Conservation (phyloP, 2,329 filamentous ascomycete species). For the Helicocarpus griseus region DNA sequence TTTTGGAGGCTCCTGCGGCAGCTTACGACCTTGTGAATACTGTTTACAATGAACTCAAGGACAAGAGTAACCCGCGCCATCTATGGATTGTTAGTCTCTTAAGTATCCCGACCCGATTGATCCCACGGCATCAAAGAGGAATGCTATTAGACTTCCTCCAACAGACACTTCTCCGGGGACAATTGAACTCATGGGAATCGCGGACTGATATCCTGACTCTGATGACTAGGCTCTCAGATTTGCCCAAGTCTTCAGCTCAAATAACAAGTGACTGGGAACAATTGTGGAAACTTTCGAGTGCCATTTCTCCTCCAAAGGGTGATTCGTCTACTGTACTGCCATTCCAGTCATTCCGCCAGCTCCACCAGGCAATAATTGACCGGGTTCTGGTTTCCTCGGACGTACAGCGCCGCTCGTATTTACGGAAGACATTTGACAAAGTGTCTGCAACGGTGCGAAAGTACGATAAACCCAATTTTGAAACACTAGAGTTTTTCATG, state of each 20-base stretch:
- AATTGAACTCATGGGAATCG: slow-evolving; percentile 17
- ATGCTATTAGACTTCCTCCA: slow-evolving; percentile 26
- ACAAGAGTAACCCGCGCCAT: slow-evolving; percentile 18
- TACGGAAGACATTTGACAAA: slow-evolving; percentile 26
- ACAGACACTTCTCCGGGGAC: slow-evolving; percentile 19
- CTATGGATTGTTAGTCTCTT: slow-evolving; percentile 28
- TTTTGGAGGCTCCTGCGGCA: slow-evolving; percentile 24
- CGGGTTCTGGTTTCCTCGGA: slow-evolving; percentile 27
- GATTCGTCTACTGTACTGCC: slow-evolving; percentile 14
- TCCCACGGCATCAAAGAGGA: slow-evolving; percentile 29
- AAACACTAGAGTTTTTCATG: slow-evolving; percentile 29
- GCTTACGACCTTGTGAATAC: slow-evolving; percentile 26
- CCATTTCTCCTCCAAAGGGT: slow-evolving; percentile 23
- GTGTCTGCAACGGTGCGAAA: slow-evolving; percentile 22
- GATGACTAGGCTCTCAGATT: slow-evolving; percentile 31
- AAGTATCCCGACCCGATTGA: slow-evolving; percentile 26
- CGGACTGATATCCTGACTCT: slow-evolving; percentile 24
- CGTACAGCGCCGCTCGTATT: slow-evolving; percentile 23
- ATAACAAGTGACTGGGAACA: slow-evolving; percentile 28
- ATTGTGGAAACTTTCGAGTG: slow-evolving; percentile 27
- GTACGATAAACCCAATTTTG: slow-evolving; percentile 21
- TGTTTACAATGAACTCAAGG: slow-evolving; percentile 24
- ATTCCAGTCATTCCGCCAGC: slow-evolving; percentile 22
- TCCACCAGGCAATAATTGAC: slow-evolving; percentile 26
- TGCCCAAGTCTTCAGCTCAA: slow-evolving; percentile 29